A percentile compares a stretch with the other conserved stretches of the same genome.
These are phyloP conservation scores for Acanthamoeba castellanii DNA, from an alignment of 208 protist species.

Conservation along the genomic window DNA sequence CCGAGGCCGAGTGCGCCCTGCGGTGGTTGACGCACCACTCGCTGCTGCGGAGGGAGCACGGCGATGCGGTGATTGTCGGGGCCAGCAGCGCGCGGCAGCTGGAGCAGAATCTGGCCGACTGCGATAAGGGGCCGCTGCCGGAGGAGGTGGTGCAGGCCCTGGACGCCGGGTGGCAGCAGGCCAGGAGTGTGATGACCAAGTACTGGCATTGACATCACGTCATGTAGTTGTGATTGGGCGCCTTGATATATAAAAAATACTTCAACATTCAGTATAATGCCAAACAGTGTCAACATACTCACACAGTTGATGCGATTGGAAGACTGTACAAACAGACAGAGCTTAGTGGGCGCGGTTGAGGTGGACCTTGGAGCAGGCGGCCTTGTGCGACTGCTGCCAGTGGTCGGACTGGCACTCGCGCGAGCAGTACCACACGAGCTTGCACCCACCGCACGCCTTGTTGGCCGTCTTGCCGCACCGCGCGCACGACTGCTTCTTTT, in stretches of 20 bases:
- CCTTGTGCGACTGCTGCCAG: background rate
- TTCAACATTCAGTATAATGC: too few species aligned
- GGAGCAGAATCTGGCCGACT: constrained; percentile 65
- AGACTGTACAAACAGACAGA: too few species aligned
- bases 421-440: background rate
- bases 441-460: background rate
- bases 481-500: background rate
- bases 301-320: too few species aligned
- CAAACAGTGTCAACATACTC: too few species aligned
- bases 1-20: constrained; percentile 65
- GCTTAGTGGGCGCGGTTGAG: too few species aligned
- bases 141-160: constrained; percentile 63
- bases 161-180: constrained; percentile 13
- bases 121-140: constrained; percentile 66
- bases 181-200: constrained; percentile 33
- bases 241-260: too few species aligned
- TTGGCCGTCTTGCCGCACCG: background rate
- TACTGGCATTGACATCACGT: constrained; percentile 52
- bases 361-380: too few species aligned
- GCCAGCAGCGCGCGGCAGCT: constrained; percentile 64
- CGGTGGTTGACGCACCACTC: constrained; percentile 72
- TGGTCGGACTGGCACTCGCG: background rate
- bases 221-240: too few species aligned
- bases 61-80: constrained; percentile 73
- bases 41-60: constrained; percentile 56